These are phyloP conservation scores for Speleostelium caveatum DNA, from an alignment of 78 protist genomes.

Conservation along the genomic window DNA sequence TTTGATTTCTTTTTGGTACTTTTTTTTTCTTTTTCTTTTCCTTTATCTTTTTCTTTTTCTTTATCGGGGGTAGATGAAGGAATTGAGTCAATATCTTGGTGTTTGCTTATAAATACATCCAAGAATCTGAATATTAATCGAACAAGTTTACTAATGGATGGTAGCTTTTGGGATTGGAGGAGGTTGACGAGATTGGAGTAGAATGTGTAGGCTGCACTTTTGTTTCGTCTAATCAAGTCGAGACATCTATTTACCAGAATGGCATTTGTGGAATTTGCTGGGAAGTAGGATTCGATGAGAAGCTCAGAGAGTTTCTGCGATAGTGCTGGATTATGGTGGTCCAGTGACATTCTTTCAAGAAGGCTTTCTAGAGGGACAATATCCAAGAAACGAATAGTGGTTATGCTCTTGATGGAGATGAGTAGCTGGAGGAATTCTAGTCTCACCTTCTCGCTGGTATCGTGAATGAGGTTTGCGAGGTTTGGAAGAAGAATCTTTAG, in stretches of 20 bases:
- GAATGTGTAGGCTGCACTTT: constrained; percentile 41
- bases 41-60: not conserved
- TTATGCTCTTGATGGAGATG: constrained; percentile 32
- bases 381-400: constrained; percentile 69
- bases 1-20: not conserved
- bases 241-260: constrained; percentile 42
- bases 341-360: constrained; percentile 53
- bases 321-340: constrained; percentile 2
- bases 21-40: not conserved
- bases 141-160: constrained; percentile 22
- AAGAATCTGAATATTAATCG: constrained; percentile 19
- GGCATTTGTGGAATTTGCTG: not conserved
- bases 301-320: constrained; percentile 55
- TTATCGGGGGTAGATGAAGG: not conserved
- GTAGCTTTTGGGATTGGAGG: not conserved
- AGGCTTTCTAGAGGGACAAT: constrained; percentile 51
- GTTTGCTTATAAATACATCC: not conserved
- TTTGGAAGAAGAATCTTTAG: constrained; percentile 48
- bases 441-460: constrained; percentile 77
- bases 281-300: constrained; percentile 63
- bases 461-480: constrained; percentile 66
- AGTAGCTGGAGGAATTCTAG: constrained; percentile 58
- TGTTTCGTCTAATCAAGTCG: constrained; percentile 7
- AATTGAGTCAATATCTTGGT: not conserved
- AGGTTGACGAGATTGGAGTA: constrained; percentile 51